phyloP scores from a whole-genome alignment of 306 rosid species.

The Rosa persica region DNA sequence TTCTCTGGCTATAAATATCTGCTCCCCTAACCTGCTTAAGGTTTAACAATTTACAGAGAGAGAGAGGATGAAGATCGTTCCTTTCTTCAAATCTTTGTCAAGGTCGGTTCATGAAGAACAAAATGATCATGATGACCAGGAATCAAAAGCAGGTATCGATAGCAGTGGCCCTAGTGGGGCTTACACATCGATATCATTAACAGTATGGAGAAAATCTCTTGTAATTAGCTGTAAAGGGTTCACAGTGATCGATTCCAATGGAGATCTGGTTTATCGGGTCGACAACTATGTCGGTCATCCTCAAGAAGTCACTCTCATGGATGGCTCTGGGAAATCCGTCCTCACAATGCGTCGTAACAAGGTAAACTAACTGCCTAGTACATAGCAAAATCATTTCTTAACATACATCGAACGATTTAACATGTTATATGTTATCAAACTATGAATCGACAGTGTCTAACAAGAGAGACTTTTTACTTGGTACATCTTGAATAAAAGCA shows the following conservation, averaged over 20 bases:
- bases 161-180: slow-evolving; percentile 18
- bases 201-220: slow-evolving; percentile 86
- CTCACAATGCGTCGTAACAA: slow-evolving; percentile 64
- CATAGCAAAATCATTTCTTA: background rate
- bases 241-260: slow-evolving; percentile 73
- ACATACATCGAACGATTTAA: background rate
- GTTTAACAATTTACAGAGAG: background rate
- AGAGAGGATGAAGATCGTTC: slow-evolving; percentile 31
- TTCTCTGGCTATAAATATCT: slow-evolving; percentile 12
- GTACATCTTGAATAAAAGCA: background rate
- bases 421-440: background rate
- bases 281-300: slow-evolving; percentile 69
- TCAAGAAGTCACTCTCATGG: slow-evolving; percentile 73
- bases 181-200: slow-evolving; percentile 42
- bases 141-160: slow-evolving; percentile 17
- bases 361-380: slow-evolving; percentile 27
- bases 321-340: slow-evolving; percentile 64
- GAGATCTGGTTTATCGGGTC: slow-evolving; percentile 75
- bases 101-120: slow-evolving; percentile 59
- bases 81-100: slow-evolving; percentile 49
- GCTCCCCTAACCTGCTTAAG: background rate
- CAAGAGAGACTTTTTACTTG: background rate
- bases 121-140: slow-evolving; percentile 9
- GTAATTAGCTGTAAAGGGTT: slow-evolving; percentile 71
- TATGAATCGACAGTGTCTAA: background rate